phyloP scores from a whole-genome alignment of 2,329 filamentous ascomycete species.

The Botrytis paeoniae region DNA sequence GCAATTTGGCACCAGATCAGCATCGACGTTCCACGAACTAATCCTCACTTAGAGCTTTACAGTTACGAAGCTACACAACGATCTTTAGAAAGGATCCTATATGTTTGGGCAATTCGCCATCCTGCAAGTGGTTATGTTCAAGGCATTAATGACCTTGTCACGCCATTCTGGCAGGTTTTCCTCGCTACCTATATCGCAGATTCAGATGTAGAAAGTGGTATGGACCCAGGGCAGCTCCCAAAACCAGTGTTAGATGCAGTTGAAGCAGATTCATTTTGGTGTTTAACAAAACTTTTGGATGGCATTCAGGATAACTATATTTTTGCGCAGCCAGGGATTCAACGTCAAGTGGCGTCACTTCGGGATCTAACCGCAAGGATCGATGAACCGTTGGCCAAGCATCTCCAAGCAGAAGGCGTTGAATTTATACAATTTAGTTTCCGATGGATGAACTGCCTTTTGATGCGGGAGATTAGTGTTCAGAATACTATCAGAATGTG shows the following conservation, averaged over 20 bases:
- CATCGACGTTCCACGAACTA: slow-evolving; percentile 94
- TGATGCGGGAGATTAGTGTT: slow-evolving; percentile 97
- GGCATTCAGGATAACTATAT: slow-evolving; percentile 99
- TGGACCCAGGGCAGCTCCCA: slow-evolving; percentile 94
- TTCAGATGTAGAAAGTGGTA: slow-evolving; percentile 83
- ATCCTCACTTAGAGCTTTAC: slow-evolving; percentile 93
- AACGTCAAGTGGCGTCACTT: slow-evolving; percentile 84
- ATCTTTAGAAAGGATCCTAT: slow-evolving; percentile 89
- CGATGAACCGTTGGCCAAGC: slow-evolving; percentile 77
- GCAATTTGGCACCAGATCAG: slow-evolving; percentile 99
- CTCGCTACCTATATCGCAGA: slow-evolving; percentile 94
- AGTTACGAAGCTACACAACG: slow-evolving; percentile 93
- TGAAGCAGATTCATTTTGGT: slow-evolving; percentile 98
- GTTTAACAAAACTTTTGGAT: slow-evolving; percentile 93
- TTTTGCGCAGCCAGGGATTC: slow-evolving; percentile 93
- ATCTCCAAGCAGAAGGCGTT: slow-evolving; percentile 85
- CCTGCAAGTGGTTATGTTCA: slow-evolving; percentile 97
- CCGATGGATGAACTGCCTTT: slow-evolving; percentile 98
- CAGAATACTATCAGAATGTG: slow-evolving; percentile 98
- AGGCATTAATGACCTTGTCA: slow-evolving; percentile 96
- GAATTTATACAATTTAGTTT: slow-evolving; percentile 99
- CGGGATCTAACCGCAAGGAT: slow-evolving; percentile 90
- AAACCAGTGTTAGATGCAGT: slow-evolving; percentile 90
- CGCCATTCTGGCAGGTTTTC: slow-evolving; percentile 98
- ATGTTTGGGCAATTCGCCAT: slow-evolving; percentile 96